Conservation (phyloP, 2,329 filamentous ascomycete species). For the Phaeosphaeriaceae sp. region DNA sequence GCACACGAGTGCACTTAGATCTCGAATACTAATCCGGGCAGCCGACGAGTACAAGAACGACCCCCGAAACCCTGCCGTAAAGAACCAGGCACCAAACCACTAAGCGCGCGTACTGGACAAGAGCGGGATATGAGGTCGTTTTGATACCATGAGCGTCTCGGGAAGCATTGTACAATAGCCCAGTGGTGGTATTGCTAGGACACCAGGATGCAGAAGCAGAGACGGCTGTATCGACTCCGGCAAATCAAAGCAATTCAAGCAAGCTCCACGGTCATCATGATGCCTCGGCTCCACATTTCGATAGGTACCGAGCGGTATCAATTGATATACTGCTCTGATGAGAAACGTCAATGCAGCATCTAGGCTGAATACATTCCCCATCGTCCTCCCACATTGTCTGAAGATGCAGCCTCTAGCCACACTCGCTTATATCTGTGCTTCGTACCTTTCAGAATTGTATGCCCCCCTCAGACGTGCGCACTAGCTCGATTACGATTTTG, state of each 20-base stretch:
- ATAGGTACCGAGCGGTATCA: neutral
- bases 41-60: constrained; percentile 97
- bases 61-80: constrained; percentile 75
- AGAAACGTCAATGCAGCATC: neutral
- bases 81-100: constrained; percentile 42
- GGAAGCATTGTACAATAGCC: constrained; percentile 47
- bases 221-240: constrained; percentile 42
- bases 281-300: neutral
- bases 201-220: constrained; percentile 19
- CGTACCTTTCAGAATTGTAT: neutral
- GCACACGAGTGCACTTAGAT: neutral
- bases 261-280: neutral
- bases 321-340: neutral
- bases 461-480: neutral
- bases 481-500: neutral
- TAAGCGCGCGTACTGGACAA: constrained; percentile 28
- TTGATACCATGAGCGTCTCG: constrained; percentile 23
- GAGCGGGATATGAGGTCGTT: constrained; percentile 17
- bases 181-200: constrained; percentile 21
- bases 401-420: neutral
- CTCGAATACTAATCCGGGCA: constrained; percentile 51
- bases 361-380: neutral
- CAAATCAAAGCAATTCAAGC: constrained; percentile 23
- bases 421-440: neutral
- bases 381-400: neutral